Evolutionary conservation across 2,329 filamentous ascomycete species (phyloP).

Genomic region (Pseudogymnoascus sp.): DNA sequence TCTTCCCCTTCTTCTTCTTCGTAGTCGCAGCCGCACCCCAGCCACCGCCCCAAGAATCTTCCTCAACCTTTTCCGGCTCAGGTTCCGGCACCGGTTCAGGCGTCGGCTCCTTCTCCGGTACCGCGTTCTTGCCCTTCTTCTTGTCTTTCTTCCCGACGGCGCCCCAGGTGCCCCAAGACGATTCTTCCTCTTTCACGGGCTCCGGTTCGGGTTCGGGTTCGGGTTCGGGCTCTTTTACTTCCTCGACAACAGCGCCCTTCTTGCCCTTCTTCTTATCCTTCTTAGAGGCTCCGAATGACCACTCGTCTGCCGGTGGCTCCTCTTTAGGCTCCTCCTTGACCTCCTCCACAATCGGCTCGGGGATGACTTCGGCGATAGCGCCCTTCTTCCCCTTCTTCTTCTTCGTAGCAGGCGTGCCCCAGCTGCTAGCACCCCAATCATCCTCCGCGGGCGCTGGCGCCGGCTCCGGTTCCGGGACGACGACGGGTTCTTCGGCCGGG

Average conservation of each 20-base stretch:
- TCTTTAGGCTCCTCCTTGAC: slow-evolving; percentile 29
- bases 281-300: slow-evolving; percentile 35
- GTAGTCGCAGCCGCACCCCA: slow-evolving; percentile 21
- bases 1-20: slow-evolving; percentile 24
- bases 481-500: slow-evolving; percentile 20
- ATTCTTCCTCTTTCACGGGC: slow-evolving; percentile 26
- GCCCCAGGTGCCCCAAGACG: slow-evolving; percentile 41
- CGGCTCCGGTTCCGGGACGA: slow-evolving; percentile 19
- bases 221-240: not conserved
- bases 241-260: not conserved
- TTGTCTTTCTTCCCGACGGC: slow-evolving; percentile 36
- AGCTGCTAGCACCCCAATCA: slow-evolving; percentile 38
- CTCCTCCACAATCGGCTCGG: slow-evolving; percentile 25
- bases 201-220: slow-evolving; percentile 18
- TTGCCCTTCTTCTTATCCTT: slow-evolving; percentile 47
- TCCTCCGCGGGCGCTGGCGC: slow-evolving; percentile 32
- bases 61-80: slow-evolving; percentile 16
- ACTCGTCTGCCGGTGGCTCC: slow-evolving; percentile 41
- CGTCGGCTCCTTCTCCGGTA: slow-evolving; percentile 22
- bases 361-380: slow-evolving; percentile 27
- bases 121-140: slow-evolving; percentile 31
- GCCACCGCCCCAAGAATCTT: slow-evolving; percentile 17
- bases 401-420: slow-evolving; percentile 41
- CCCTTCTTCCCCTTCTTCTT: slow-evolving; percentile 14
- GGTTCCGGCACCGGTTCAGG: slow-evolving; percentile 23